phyloP scores from a whole-genome alignment of 345 rosid species.

The Brassica nigra region DNA sequence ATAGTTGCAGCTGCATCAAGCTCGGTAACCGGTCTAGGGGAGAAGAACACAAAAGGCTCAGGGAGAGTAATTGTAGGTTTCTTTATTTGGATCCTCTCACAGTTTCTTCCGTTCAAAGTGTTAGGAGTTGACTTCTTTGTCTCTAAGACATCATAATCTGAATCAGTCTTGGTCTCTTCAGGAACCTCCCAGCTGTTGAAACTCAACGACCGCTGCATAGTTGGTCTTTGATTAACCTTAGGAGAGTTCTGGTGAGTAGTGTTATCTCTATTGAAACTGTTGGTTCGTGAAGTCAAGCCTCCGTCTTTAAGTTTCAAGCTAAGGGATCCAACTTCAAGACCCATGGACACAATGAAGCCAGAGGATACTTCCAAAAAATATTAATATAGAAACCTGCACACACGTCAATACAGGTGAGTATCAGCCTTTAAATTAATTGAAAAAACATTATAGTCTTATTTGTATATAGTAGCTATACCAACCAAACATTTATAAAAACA shows the following conservation, averaged over 20 bases:
- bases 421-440: slow-evolving; percentile 5
- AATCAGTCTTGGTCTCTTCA: slow-evolving; percentile 29
- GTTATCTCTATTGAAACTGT: slow-evolving; percentile 45
- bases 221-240: slow-evolving; percentile 21
- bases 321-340: slow-evolving; percentile 35
- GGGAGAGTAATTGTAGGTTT: slow-evolving; percentile 52
- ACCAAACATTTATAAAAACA: slow-evolving; percentile 11
- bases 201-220: slow-evolving; percentile 45
- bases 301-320: slow-evolving; percentile 39
- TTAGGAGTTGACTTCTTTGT: slow-evolving; percentile 29
- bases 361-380: slow-evolving; percentile 21
- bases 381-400: slow-evolving; percentile 20
- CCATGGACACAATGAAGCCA: slow-evolving; percentile 44
- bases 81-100: slow-evolving; percentile 37
- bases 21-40: slow-evolving; percentile 62
- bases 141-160: slow-evolving; percentile 20
- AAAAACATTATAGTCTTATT: not conserved
- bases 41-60: slow-evolving; percentile 48
- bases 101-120: slow-evolving; percentile 35
- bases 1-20: slow-evolving; percentile 79
- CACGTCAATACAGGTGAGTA: slow-evolving; percentile 30
- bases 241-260: slow-evolving; percentile 26
- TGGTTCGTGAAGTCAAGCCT: slow-evolving; percentile 39
- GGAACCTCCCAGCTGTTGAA: slow-evolving; percentile 54
- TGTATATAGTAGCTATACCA: slow-evolving; percentile 15